Conservation (phyloP, 352 stramenopile species). For the Phytopythium boreale region DNA sequence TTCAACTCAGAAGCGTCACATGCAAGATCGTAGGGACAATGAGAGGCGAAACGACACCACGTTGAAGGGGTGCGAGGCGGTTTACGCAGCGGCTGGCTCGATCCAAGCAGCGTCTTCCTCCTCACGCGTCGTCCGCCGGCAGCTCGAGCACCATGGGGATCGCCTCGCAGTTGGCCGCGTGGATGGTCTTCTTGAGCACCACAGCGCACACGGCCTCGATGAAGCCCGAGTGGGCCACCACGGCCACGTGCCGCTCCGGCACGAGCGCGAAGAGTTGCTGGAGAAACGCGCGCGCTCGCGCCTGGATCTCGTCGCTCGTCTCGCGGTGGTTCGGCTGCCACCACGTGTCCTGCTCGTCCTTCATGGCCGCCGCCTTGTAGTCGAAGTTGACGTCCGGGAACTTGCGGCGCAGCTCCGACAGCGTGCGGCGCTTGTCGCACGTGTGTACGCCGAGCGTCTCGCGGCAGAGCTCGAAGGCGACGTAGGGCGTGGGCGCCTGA, state of each 20-base stretch:
- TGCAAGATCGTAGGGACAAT: not conserved
- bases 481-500: constrained; percentile 36
- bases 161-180: constrained; percentile 45
- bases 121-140: constrained; percentile 2
- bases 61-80: not conserved
- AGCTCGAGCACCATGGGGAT: constrained; percentile 41
- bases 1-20: not conserved
- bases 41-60: not conserved
- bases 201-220: constrained; percentile 55
- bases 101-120: not conserved
- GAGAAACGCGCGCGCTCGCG: constrained; percentile 45
- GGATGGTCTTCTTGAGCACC: constrained; percentile 31
- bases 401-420: constrained; percentile 38
- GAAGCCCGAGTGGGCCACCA: constrained; percentile 73
- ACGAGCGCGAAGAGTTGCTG: constrained; percentile 49
- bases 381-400: constrained; percentile 63
- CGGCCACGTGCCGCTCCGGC: constrained; percentile 46
- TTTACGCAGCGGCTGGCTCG: not conserved
- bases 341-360: constrained; percentile 47
- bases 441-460: constrained; percentile 66
- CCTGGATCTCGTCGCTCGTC: constrained; percentile 52
- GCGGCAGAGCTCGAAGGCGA: constrained; percentile 59
- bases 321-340: constrained; percentile 63
- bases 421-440: constrained; percentile 58
- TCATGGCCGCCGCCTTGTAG: constrained; percentile 24